Evolutionary conservation across 768 basidiomycete genomes (phyloP).

Genomic region (Amylocystis lapponica): DNA sequence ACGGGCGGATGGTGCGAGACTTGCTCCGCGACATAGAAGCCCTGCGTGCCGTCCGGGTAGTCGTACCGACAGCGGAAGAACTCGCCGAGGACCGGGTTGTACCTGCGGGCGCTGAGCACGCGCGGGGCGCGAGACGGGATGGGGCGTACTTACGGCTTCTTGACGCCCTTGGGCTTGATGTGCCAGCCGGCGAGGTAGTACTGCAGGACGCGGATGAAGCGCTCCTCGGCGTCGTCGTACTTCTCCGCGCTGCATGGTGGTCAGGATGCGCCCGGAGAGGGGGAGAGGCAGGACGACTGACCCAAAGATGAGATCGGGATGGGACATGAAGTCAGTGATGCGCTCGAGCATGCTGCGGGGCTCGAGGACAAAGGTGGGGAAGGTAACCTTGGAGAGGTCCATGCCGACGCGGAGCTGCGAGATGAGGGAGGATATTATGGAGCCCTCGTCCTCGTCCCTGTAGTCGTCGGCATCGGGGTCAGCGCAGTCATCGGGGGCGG

Average conservation of each 20-base stretch:
- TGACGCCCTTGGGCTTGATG: slow-evolving; percentile 98
- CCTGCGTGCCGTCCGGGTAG: slow-evolving; percentile 87
- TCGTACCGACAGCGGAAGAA: slow-evolving; percentile 96
- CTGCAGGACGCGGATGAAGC: slow-evolving; percentile 85
- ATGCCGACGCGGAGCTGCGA: slow-evolving; percentile 94
- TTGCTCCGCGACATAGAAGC: slow-evolving; percentile 97
- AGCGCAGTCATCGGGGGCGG: slow-evolving; percentile 25
- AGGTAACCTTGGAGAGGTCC: slow-evolving; percentile 93
- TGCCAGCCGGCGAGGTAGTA: slow-evolving; percentile 99
- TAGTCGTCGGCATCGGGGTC: slow-evolving; percentile 23
- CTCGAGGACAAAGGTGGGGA: slow-evolving; percentile 93
- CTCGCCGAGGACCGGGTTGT: slow-evolving; percentile 96
- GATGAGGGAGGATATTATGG: slow-evolving; percentile 80
- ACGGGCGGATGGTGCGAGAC: slow-evolving; percentile 95
- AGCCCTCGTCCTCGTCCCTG: slow-evolving; percentile 92
- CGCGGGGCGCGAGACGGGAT: background rate
- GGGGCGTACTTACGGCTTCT: slow-evolving; percentile 83
- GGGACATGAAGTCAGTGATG: slow-evolving; percentile 99
- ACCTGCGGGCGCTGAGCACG: slow-evolving; percentile 41
- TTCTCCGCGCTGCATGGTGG: slow-evolving; percentile 61
- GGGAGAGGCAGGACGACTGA: slow-evolving; percentile 33
- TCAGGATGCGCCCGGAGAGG: slow-evolving; percentile 5
- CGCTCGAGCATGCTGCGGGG: slow-evolving; percentile 96
- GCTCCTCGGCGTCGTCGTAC: slow-evolving; percentile 78
- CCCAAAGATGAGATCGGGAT: slow-evolving; percentile 97